These are phyloP conservation scores for Cryphonectria parasitica DNA, from an alignment of 2,329 filamentous ascomycete species.

Conservation along the genomic window DNA sequence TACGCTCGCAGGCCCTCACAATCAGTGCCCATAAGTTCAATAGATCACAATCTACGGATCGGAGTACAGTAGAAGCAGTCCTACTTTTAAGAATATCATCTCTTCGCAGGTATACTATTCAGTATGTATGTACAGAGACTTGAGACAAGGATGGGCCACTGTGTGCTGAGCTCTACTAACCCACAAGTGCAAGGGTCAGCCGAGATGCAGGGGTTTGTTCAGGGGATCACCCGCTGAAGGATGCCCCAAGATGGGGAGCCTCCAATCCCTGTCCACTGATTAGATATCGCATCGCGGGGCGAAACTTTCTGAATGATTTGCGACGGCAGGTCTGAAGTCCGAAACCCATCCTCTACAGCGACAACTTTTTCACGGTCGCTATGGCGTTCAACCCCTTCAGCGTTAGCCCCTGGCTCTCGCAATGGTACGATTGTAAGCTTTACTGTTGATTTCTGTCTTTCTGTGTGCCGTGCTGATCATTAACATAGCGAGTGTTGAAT, in stretches of 20 bases:
- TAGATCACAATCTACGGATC: neutral
- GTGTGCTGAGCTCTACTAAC: neutral
- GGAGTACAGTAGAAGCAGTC: neutral
- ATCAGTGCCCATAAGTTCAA: neutral
- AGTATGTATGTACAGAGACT: neutral
- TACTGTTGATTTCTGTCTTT: neutral
- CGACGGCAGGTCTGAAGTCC: conserved; percentile 1
- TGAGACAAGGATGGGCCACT: neutral
- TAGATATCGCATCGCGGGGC: conserved; percentile 27
- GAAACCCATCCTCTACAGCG: neutral
- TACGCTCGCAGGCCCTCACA: neutral
- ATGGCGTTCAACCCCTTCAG: conserved; percentile 21
- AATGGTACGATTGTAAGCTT: conserved; percentile 20
- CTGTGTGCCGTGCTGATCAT: neutral
- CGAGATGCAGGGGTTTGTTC: neutral
- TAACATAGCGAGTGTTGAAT: conserved; percentile 38
- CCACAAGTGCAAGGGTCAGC: conserved; percentile 3
- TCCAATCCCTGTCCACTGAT: conserved; percentile 16
- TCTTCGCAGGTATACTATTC: neutral
- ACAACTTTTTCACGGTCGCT: neutral
- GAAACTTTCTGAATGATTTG: conserved; percentile 13
- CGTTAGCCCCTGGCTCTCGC: conserved; percentile 25
- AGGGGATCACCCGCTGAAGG: neutral
- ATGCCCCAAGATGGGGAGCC: neutral
- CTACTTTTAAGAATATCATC: neutral